phyloP scores from a whole-genome alignment of 2,329 filamentous ascomycete species.

The Neonectria neomacrospora region DNA sequence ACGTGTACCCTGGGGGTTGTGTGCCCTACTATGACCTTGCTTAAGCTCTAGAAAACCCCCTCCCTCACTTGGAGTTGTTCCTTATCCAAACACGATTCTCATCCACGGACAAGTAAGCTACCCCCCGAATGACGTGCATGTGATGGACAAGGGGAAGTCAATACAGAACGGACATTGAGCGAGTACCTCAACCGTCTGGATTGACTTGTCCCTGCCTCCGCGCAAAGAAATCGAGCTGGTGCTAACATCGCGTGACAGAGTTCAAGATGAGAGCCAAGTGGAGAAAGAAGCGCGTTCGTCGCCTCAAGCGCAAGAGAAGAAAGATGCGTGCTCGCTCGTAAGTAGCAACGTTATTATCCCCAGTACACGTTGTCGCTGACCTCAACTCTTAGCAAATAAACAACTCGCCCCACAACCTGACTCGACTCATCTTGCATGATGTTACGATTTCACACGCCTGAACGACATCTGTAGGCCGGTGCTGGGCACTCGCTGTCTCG shows the following conservation, averaged over 20 bases:
- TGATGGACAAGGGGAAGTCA: constrained; percentile 21
- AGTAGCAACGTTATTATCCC: constrained; percentile 54
- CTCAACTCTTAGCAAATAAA: constrained; percentile 70
- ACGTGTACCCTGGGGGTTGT: constrained; percentile 52
- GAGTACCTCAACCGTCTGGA: constrained; percentile 20
- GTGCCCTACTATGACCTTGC: constrained; percentile 50
- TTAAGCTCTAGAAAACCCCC: constrained; percentile 46
- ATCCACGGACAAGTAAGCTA: constrained; percentile 56
- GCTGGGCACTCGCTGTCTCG: constrained; percentile 37
- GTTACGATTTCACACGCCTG: constrained; percentile 49
- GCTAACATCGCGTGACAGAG: constrained; percentile 42
- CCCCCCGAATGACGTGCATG: constrained; percentile 20
- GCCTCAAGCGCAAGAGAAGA: constrained; percentile 99
- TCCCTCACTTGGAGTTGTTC: constrained; percentile 48
- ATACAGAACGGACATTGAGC: constrained; percentile 26
- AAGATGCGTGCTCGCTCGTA: constrained; percentile 99
- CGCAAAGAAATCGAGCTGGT: constrained; percentile 18
- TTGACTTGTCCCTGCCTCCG: constrained; percentile 18
- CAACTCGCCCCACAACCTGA: constrained; percentile 69
- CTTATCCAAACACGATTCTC: constrained; percentile 59
- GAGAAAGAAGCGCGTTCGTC: constrained; percentile 99
- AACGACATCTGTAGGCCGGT: constrained; percentile 43
- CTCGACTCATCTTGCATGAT: constrained; percentile 59
- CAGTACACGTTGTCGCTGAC: constrained; percentile 46
- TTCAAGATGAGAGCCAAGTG: constrained; percentile 93